phyloP scores from a whole-genome alignment of 495 filamentous ascomycete species.

The Lindgomyces ingoldianus region DNA sequence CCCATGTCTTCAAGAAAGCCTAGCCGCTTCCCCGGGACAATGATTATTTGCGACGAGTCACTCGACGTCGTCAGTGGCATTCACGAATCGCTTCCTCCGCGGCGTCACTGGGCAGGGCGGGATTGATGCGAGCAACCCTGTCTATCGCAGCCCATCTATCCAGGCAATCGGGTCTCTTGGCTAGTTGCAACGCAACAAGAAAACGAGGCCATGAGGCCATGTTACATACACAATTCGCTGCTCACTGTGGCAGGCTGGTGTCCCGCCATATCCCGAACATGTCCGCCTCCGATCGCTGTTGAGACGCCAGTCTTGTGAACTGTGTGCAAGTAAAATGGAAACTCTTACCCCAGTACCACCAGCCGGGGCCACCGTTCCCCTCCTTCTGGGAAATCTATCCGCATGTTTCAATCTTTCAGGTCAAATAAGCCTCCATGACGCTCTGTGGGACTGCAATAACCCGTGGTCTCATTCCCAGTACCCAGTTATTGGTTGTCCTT shows the following conservation, averaged over 20 bases:
- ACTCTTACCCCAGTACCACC: constrained; percentile 27
- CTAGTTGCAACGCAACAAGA: constrained; percentile 29
- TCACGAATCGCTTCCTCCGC: too few relatives aligned
- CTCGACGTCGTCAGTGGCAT: not conserved
- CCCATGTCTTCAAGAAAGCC: too few relatives aligned
- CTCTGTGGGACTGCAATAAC: constrained; percentile 28
- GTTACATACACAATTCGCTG: constrained; percentile 30
- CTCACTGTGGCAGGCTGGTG: constrained; percentile 4
- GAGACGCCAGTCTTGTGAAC: constrained; percentile 22
- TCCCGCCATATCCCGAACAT: constrained; percentile 37
- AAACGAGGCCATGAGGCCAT: constrained; percentile 39
- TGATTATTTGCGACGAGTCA: too few relatives aligned
- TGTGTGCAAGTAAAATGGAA: constrained; percentile 9
- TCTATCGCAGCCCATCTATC: constrained; percentile 13
- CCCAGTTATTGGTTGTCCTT: constrained; percentile 25
- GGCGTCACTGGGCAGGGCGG: too few relatives aligned
- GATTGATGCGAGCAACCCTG: too few relatives aligned
- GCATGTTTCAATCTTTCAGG: constrained; percentile 37
- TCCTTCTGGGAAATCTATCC: constrained; percentile 9
- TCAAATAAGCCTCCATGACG: constrained; percentile 24
- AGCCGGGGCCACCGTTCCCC: constrained; percentile 4
- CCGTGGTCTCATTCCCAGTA: constrained; percentile 20
- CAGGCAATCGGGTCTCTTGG: constrained; percentile 23
- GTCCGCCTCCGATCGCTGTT: constrained; percentile 28
- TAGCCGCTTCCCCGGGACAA: constrained; percentile 34